These are phyloP conservation scores for Phalaenopsis equestris DNA, from an alignment of 106 monocot genomes.

Conservation along the genomic window DNA sequence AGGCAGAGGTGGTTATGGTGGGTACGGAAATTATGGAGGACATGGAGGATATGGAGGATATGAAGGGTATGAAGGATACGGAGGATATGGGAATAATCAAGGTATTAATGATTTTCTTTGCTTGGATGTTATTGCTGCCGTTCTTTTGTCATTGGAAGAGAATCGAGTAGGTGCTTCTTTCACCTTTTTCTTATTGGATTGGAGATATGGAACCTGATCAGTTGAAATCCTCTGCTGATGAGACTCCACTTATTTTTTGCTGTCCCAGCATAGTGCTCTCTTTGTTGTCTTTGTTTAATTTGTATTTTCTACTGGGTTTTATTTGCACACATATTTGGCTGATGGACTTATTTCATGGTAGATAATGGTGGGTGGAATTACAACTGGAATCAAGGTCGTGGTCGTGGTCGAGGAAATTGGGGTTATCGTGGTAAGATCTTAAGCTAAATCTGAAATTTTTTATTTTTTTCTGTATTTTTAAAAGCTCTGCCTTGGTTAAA, in stretches of 20 bases:
- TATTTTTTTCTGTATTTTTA: background rate
- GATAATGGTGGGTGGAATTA: conserved; percentile 79
- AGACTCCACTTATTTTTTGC: background rate
- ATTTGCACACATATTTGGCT: conserved; percentile 11
- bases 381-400: conserved; percentile 56
- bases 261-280: background rate
- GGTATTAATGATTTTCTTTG: background rate
- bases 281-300: background rate
- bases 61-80: conserved; percentile 18
- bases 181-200: background rate
- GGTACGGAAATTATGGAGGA: background rate
- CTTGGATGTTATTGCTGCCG: background rate
- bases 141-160: background rate
- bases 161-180: background rate
- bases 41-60: conserved; percentile 24
- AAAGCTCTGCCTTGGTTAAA: background rate
- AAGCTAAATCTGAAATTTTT: background rate
- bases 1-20: conserved; percentile 48
- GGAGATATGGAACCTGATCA: background rate
- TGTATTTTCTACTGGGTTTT: background rate
- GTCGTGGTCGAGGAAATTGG: conserved; percentile 52
- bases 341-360: conserved; percentile 12
- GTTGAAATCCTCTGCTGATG: background rate
- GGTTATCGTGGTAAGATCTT: conserved; percentile 47
- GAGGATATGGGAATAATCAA: background rate